These are phyloP conservation scores for Leccinum broughii DNA, from an alignment of 768 basidiomycete genomes.

Conservation along the genomic window DNA sequence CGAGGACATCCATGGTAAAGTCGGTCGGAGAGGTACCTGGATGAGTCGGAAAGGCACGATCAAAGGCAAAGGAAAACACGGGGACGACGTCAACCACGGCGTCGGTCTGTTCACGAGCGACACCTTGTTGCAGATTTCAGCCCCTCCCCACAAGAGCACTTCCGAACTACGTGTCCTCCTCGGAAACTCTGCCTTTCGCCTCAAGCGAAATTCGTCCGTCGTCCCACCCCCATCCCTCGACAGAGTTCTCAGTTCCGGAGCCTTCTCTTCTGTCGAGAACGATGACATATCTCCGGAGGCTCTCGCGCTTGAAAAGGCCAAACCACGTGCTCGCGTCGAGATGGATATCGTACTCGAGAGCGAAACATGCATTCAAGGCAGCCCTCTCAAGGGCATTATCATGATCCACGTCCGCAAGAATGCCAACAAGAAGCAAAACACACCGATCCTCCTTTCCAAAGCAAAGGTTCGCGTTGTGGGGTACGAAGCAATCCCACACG, in stretches of 20 bases:
- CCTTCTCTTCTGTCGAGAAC: constrained; percentile 3
- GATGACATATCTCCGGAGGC: constrained; percentile 22
- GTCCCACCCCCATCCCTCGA: constrained; percentile 28
- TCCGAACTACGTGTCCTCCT: constrained; percentile 63
- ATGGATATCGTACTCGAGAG: constrained; percentile 79
- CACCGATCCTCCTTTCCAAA: constrained; percentile 62
- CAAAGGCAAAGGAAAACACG: constrained; percentile 7
- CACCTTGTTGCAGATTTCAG: constrained; percentile 55
- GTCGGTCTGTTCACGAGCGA: constrained; percentile 44
- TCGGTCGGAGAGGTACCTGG: constrained; percentile 17
- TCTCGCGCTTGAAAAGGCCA: constrained; percentile 69
- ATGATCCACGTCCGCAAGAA: constrained; percentile 62
- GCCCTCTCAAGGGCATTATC: constrained; percentile 66
- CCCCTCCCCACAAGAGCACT: constrained; percentile 48
- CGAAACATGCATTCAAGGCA: constrained; percentile 79
- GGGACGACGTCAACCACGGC: constrained; percentile 12
- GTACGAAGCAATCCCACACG: constrained; percentile 68
- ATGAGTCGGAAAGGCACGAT: constrained; percentile 9
- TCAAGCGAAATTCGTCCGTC: constrained; percentile 54
- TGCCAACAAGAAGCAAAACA: constrained; percentile 47
- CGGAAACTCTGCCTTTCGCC: constrained; percentile 56
- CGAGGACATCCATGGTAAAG: constrained; percentile 11
- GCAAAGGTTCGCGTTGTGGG: constrained; percentile 84
- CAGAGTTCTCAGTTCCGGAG: constrained; percentile 9
- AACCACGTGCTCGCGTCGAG: constrained; percentile 72